phyloP scores from a whole-genome alignment of 2,329 filamentous ascomycete species.

The Aspergillus caelatus region DNA sequence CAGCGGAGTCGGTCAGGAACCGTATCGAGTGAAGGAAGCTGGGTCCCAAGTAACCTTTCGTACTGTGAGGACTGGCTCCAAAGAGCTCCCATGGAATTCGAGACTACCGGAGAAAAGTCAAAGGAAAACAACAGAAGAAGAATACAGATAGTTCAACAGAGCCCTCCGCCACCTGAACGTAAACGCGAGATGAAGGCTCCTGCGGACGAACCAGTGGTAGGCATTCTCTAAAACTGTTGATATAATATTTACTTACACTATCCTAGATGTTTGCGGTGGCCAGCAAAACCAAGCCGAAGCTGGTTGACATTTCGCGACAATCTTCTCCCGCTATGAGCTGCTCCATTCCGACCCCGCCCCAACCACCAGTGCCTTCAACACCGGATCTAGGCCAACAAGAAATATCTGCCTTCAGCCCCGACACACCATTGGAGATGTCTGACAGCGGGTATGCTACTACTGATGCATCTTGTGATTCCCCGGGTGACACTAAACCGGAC shows the following conservation, averaged over 20 bases:
- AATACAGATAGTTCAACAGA: slow-evolving; percentile 41
- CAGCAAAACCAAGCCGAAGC: slow-evolving; percentile 40
- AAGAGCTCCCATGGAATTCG: slow-evolving; percentile 35
- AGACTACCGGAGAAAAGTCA: slow-evolving; percentile 27
- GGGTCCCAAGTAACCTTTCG: slow-evolving; percentile 40
- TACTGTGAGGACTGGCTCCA: slow-evolving; percentile 44
- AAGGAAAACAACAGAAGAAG: slow-evolving; percentile 37
- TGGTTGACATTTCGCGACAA: slow-evolving; percentile 43
- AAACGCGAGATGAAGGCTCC: slow-evolving; percentile 22
- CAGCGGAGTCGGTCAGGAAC: slow-evolving; percentile 37
- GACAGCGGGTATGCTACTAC: slow-evolving; percentile 38
- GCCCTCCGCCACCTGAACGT: slow-evolving; percentile 29
- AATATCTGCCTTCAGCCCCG: slow-evolving; percentile 44
- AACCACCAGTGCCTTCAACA: slow-evolving; percentile 35
- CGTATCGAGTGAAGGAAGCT: slow-evolving; percentile 41
- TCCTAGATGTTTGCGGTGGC: slow-evolving; percentile 37
- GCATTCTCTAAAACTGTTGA: background rate
- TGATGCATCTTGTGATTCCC: slow-evolving; percentile 31
- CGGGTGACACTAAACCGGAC: slow-evolving; percentile 26
- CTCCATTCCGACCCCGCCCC: slow-evolving; percentile 28
- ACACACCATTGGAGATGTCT: slow-evolving; percentile 40
- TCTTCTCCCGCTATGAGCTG: slow-evolving; percentile 34
- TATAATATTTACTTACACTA: slow-evolving; percentile 10
- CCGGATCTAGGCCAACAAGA: slow-evolving; percentile 39
- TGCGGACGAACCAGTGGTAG: slow-evolving; percentile 28